These are phyloP conservation scores for Tolypocladium album DNA, from an alignment of 2,329 filamentous ascomycete species.

Conservation along the genomic window DNA sequence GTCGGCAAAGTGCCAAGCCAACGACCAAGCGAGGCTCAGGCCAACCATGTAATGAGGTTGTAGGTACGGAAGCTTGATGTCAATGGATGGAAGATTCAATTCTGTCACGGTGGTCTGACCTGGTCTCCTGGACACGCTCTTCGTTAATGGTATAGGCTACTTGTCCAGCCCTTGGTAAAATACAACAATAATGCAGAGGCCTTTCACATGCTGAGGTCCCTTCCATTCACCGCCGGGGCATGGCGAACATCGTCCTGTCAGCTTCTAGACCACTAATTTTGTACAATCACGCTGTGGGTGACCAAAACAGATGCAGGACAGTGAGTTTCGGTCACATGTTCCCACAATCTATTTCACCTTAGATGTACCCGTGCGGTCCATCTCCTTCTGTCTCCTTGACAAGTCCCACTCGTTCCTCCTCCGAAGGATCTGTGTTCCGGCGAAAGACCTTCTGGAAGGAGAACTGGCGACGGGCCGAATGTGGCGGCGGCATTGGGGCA, in stretches of 20 bases:
- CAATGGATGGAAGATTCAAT: too few species aligned
- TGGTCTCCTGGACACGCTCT: not conserved
- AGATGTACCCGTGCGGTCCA: slow-evolving; percentile 1
- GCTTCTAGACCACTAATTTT: not conserved
- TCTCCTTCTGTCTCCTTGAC: slow-evolving; percentile 47
- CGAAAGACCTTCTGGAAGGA: slow-evolving; percentile 81
- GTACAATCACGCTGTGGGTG: not conserved
- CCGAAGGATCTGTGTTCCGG: slow-evolving; percentile 44
- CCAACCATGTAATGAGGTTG: not conserved
- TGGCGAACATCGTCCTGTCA: not conserved
- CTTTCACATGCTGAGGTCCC: not conserved
- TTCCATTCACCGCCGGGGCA: not conserved
- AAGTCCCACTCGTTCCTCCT: slow-evolving; percentile 74
- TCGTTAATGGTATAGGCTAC: not conserved
- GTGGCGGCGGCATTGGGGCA: slow-evolving; percentile 51
- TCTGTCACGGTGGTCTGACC: too few species aligned
- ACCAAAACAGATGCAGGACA: not conserved
- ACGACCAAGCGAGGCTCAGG: not conserved
- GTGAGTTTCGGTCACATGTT: not conserved
- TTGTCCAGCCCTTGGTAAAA: not conserved
- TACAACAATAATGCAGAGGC: not conserved
- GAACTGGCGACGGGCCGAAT: slow-evolving; percentile 65
- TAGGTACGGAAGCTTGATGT: too few species aligned
- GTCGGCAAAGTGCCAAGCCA: not conserved
- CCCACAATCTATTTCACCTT: not conserved